Evolutionary conservation across 352 stramenopile species (phyloP).

Genomic region (Globisporangium paddicum): DNA sequence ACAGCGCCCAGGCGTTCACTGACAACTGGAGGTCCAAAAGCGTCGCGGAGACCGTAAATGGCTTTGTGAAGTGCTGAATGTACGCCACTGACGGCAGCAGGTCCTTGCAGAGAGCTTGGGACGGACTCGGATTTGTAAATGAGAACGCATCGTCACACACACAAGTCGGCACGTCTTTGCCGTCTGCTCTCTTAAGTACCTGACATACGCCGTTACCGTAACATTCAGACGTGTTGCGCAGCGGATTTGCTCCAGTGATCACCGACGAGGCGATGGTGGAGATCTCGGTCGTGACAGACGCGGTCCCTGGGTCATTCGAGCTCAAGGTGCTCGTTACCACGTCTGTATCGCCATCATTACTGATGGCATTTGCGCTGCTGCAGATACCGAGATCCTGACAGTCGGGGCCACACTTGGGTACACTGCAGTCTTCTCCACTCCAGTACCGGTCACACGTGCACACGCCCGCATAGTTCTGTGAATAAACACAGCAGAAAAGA

Average conservation of each 20-base stretch:
- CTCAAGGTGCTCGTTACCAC: neutral
- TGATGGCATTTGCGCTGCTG: neutral
- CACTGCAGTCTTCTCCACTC: constrained; percentile 68
- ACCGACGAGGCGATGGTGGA: constrained; percentile 3
- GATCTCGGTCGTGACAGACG: constrained; percentile 11
- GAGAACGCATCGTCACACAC: constrained; percentile 62
- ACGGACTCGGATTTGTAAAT: constrained; percentile 33
- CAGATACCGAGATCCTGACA: constrained; percentile 61
- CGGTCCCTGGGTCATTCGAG: neutral
- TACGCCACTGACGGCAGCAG: constrained; percentile 54
- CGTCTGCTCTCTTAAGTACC: constrained; percentile 13
- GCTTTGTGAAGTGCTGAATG: constrained; percentile 43
- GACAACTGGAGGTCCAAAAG: constrained; percentile 41
- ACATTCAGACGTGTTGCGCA: constrained; percentile 63
- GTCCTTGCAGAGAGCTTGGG: constrained; percentile 57
- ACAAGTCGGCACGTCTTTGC: constrained; percentile 31
- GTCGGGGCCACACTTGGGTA: constrained; percentile 67
- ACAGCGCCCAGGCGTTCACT: constrained; percentile 53
- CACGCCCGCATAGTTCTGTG: constrained; percentile 48
- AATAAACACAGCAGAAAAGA: neutral
- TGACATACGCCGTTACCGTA: constrained; percentile 70
- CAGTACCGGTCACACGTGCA: constrained; percentile 74
- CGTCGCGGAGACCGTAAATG: constrained; percentile 36
- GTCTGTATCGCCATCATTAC: neutral
- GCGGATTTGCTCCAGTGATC: constrained; percentile 18